Evolutionary conservation across 2,329 filamentous ascomycete genomes (phyloP), one percentile per base, ranked within the genome.

Genomic region (Venturia aucupariae): DNA sequence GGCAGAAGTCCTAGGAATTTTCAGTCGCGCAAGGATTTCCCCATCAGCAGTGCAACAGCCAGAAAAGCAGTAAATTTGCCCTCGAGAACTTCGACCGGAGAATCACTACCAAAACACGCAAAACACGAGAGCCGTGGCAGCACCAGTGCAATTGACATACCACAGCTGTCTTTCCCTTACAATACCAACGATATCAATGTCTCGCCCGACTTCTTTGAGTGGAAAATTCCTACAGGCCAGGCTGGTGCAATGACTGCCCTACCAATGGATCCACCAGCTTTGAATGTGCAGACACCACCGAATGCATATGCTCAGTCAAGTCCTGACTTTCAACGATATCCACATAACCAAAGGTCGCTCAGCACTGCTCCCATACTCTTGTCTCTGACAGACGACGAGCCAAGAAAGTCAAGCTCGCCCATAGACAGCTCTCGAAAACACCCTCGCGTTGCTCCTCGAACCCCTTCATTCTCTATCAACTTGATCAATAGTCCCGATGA

Each of bases 1-100:
- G 93, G 93, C 42, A 85, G 93, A 70, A 97, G 92, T 75, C 93
- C 93, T 4, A 84, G 93, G 44, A 97, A 97, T 75, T 97, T 97
- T 75, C 92, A 96, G 75, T 89, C 92, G 11, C 84, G 93, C 62
- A 97, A 96, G 75, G 93, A 97, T 74, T 89, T 96, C 66, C 92
- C 93, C 2, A 82, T 97, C 59, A 90, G 90, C 17, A 90, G 90
- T 19, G 35, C 55, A 19, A 90, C 89, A 68, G 44, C 64, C 19
- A 41, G 59, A 38, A 55, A 62, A 35, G n/a, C 38, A 15, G 62
- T 46, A n/a, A 64, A 67, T 35, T 38, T 72, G 30, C 71, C 73
- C 17, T 73, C 71, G 35, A 69, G 74, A 62, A 74, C 74, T 3
- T 70, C 74, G 2, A 76, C 75, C 2, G 74, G 72, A 32, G 74